Evolutionary conservation across 208 protist species (phyloP).

Genomic region (Acanthamoeba sp.): DNA sequence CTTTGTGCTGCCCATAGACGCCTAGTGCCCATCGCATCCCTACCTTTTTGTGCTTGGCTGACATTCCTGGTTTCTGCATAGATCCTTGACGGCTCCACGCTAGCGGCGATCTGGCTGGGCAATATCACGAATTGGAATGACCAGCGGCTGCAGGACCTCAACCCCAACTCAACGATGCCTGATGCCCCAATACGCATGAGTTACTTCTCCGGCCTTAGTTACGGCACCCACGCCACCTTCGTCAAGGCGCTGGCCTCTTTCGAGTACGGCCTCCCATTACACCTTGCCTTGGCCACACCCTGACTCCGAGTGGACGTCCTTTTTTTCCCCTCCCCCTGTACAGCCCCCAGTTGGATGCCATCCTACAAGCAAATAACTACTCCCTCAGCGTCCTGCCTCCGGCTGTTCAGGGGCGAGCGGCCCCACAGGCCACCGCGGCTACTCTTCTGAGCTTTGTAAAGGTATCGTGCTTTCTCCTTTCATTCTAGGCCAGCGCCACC

Average conservation of each 20-base stretch:
- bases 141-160: not conserved
- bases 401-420: not conserved
- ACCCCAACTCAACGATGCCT: not conserved
- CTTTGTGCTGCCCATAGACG: not conserved
- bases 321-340: not conserved
- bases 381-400: not conserved
- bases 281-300: not conserved
- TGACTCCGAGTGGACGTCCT: not conserved
- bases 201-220: not conserved
- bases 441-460: not conserved
- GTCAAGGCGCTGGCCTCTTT: slow-evolving; percentile 21
- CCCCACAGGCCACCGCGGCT: not conserved
- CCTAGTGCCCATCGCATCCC: no score
- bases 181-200: slow-evolving; percentile 32
- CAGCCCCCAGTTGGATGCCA: not conserved
- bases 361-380: not conserved
- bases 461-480: not conserved
- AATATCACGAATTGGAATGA: slow-evolving; percentile 17
- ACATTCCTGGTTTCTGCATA: not conserved
- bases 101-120: not conserved
- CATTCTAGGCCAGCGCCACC: not conserved
- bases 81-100: not conserved
- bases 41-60: not conserved
- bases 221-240: slow-evolving; percentile 13
- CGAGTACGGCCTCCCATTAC: not conserved